These are phyloP conservation scores for Calonectria pteridis DNA, from an alignment of 2,329 filamentous ascomycete genomes.

Conservation along the genomic window DNA sequence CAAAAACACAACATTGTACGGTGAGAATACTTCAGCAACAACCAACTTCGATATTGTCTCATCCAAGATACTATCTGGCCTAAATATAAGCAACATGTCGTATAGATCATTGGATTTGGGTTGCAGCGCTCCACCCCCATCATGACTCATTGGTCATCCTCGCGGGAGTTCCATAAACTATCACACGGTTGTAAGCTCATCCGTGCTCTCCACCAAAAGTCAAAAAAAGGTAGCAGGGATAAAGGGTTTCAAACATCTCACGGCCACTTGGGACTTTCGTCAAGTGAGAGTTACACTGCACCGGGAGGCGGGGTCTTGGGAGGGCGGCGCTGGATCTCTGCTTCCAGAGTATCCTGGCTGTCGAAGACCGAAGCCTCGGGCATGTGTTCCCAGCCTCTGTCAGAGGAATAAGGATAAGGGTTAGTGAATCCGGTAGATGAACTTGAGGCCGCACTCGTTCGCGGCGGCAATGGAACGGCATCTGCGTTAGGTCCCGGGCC, in stretches of 20 bases:
- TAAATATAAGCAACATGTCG: neutral
- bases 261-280: neutral
- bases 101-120: neutral
- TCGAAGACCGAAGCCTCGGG: neutral
- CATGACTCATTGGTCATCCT: neutral
- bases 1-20: neutral
- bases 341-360: neutral
- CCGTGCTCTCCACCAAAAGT: neutral
- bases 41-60: neutral
- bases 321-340: neutral
- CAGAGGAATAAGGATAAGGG: neutral
- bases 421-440: neutral
- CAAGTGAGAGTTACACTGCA: neutral
- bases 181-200: neutral
- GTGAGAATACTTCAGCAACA: neutral
- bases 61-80: neutral
- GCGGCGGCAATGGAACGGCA: neutral
- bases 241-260: neutral
- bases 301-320: neutral
- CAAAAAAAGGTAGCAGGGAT: no score
- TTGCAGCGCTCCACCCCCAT: neutral
- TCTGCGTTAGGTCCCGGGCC: neutral
- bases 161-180: neutral
- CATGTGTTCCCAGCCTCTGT: neutral
- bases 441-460: neutral